Percentiles rank a stretch among this genome's conserved stretches.
Evolutionary conservation across 140 eudicot genomes (phyloP).

Genomic region (Stevia rebaudiana): DNA sequence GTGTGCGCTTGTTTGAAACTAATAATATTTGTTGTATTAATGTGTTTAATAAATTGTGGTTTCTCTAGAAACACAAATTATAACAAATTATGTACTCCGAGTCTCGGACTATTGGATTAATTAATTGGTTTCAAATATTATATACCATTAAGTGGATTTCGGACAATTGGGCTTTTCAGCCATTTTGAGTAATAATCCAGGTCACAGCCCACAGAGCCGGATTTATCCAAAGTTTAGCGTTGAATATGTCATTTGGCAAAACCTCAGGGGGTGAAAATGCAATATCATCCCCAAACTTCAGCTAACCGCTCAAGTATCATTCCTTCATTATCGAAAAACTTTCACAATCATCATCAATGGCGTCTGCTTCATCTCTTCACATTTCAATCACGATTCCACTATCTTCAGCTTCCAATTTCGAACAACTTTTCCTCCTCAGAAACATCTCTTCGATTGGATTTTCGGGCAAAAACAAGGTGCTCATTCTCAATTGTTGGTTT

Average conservation of each 20-base stretch:
- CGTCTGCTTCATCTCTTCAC: slow-evolving; percentile 24
- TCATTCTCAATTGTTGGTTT: background rate
- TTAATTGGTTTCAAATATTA: too few relatives aligned
- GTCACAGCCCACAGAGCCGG: too few relatives aligned
- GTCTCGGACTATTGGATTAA: too few relatives aligned
- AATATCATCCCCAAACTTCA: slow-evolving; percentile 14
- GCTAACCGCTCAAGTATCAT: slow-evolving; percentile 22
- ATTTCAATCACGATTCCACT: background rate
- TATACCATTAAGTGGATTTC: too few relatives aligned
- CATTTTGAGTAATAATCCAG: too few relatives aligned
- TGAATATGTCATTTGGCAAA: background rate
- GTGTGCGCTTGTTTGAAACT: too few relatives aligned
- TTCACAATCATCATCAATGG: slow-evolving; percentile 18
- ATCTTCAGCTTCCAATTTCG: slow-evolving; percentile 1
- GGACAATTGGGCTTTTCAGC: too few relatives aligned
- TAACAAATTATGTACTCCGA: too few relatives aligned
- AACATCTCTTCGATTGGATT: slow-evolving; percentile 6
- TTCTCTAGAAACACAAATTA: too few relatives aligned
- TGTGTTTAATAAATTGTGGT: too few relatives aligned
- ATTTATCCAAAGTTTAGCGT: background rate
- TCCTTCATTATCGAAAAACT: slow-evolving; percentile 7
- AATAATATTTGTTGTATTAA: too few relatives aligned
- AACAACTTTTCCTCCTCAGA: background rate
- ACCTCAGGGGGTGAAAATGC: slow-evolving; percentile 1
- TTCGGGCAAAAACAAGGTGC: slow-evolving; percentile 18